These are phyloP conservation scores for Penicillium sp. DNA, from an alignment of 2,329 filamentous ascomycete genomes.

Conservation along the genomic window DNA sequence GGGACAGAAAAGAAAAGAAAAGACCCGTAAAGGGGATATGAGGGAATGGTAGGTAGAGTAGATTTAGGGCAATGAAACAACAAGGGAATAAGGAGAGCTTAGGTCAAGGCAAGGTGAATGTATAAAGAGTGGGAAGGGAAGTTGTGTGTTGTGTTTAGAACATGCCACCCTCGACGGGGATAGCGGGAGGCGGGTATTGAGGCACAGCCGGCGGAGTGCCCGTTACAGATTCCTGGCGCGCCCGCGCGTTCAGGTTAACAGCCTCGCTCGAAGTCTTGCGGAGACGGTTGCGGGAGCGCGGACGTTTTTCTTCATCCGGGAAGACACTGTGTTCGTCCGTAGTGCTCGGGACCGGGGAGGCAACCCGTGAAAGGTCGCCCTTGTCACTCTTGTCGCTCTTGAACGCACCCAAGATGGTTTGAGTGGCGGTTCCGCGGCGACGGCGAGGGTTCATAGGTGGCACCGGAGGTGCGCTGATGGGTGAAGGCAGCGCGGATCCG, in stretches of 20 bases:
- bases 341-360: conserved; percentile 22
- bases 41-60: conserved; percentile 3
- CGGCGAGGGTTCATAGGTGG: conserved; percentile 61
- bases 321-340: conserved; percentile 22
- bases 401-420: conserved; percentile 40
- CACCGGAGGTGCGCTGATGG: conserved; percentile 51
- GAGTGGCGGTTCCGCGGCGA: conserved; percentile 48
- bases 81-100: conserved; percentile 1
- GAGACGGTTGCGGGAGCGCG: conserved; percentile 31
- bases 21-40: not conserved
- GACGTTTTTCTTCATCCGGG: conserved; percentile 39
- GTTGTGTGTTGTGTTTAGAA: conserved; percentile 29
- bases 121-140: not conserved
- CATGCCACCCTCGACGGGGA: conserved; percentile 39
- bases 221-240: conserved; percentile 42
- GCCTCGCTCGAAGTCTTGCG: conserved; percentile 40
- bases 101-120: not conserved
- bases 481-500: conserved; percentile 55
- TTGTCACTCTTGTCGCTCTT: conserved; percentile 39
- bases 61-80: conserved; percentile 7
- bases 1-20: conserved; percentile 4
- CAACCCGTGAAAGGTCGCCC: conserved; percentile 27
- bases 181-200: conserved; percentile 30
- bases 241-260: conserved; percentile 46
- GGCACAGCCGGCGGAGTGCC: conserved; percentile 32